Base-by-base conservation (phyloP, 805 yeast genomes). In the Zygoascus biomembranicola region DNA sequence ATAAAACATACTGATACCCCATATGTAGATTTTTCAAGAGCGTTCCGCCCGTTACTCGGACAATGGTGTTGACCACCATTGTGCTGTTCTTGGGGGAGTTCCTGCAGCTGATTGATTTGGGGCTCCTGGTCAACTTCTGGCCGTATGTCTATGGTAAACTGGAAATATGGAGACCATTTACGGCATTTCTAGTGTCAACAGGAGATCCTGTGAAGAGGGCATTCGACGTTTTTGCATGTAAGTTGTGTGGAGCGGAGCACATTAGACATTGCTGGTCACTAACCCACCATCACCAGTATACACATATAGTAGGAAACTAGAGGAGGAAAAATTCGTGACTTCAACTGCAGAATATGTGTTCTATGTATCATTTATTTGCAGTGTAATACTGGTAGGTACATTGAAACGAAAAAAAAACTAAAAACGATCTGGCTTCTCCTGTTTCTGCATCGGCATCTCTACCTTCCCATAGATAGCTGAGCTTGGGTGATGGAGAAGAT, bases 401-500 rank as follows among this genome's bases (percentile, higher is more conserved):
- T 14, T 11, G 23, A 35, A n/a, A 35, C 28, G 28, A 23, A 23
- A 23, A 6, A 23, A 23, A 23, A 23, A 23, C 6, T 6, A 23
- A 23, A 6, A 23, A 23, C 3, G 6, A 23, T 23, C 28, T 6
- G 28, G 8, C 18, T 39, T 49, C 68, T 65, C 69, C 69, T 64
- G 63, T 65, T 65, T 64, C 69, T 66, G 69, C 69, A 65, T 56
- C 68, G 53, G 53, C 53, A 47, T 32, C 56, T 58, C 57, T 53
- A 56, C n/a, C 54, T 57, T 55, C 49, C 66, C 49, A 64, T 64
- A 61, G 61, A 59, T 57, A 47, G 47, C 52, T 59, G 69, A 64
- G 66, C 64, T 62, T 68, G 65, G 66, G 60, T 64, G 51, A 65
- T 62, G 69, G 69, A 65, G 69, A 57, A 65, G 60, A 65, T 65